Evolutionary conservation across 1,284 basidiomycete genomes (phyloP).

Genomic region (Heterobasidion irregulare): DNA sequence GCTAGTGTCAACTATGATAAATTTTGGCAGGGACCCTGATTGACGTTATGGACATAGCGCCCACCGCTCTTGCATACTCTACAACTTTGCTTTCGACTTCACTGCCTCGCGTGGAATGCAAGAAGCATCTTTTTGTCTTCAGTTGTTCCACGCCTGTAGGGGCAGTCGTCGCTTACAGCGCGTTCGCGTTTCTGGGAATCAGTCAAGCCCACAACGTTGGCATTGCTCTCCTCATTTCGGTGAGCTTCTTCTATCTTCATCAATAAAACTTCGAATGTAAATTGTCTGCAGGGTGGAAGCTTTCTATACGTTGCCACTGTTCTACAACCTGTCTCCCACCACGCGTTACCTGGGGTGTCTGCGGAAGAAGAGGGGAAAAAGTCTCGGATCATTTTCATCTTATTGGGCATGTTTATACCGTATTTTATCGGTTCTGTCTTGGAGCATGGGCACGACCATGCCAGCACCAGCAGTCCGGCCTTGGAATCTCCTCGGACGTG

Average conservation of each 20-base stretch:
- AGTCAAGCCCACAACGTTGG: slow-evolving; percentile 24
- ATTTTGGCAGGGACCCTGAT: background rate
- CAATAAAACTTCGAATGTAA: background rate
- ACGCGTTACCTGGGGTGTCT: slow-evolving; percentile 22
- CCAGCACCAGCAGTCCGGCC: background rate
- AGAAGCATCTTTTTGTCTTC: slow-evolving; percentile 71
- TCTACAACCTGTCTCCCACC: slow-evolving; percentile 63
- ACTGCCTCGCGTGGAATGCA: slow-evolving; percentile 59
- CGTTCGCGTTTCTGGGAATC: slow-evolving; percentile 51
- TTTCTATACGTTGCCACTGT: slow-evolving; percentile 94
- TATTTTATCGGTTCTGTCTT: slow-evolving; percentile 40
- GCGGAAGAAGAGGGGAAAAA: slow-evolving; percentile 38
- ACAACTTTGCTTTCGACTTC: slow-evolving; percentile 74
- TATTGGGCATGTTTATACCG: slow-evolving; percentile 69
- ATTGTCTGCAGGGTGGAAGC: slow-evolving; percentile 69
- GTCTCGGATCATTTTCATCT: slow-evolving; percentile 43
- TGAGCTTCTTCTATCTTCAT: slow-evolving; percentile 25
- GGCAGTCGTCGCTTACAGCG: slow-evolving; percentile 60
- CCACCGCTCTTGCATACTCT: slow-evolving; percentile 78
- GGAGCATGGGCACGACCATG: slow-evolving; percentile 34
- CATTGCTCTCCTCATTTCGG: slow-evolving; percentile 70
- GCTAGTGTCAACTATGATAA: slow-evolving; percentile 27
- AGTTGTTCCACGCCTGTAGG: slow-evolving; percentile 73
- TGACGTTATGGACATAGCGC: slow-evolving; percentile 41
- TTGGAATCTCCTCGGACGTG: too few species aligned